phyloP scores from a whole-genome alignment of 2,329 filamentous ascomycete genomes.

The Neophaeococcomyces aloes region DNA sequence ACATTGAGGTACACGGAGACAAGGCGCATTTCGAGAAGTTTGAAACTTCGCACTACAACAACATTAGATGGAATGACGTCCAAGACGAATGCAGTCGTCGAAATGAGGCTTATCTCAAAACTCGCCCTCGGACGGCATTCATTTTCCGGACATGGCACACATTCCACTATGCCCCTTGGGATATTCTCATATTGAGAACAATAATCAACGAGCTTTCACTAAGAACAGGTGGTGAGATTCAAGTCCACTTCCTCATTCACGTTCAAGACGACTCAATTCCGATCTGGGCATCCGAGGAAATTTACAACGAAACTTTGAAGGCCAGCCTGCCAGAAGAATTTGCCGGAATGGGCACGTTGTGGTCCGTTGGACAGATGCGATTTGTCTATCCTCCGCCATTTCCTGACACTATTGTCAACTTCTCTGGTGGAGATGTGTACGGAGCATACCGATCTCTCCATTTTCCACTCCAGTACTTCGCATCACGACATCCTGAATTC shows the following conservation, averaged over 20 bases:
- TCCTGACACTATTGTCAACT: conserved; percentile 23
- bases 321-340: conserved; percentile 27
- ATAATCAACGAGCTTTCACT: conserved; percentile 43
- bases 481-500: conserved; percentile 53
- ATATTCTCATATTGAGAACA: conserved; percentile 20
- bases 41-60: conserved; percentile 43
- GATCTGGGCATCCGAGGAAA: conserved; percentile 60
- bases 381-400: conserved; percentile 19
- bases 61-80: conserved; percentile 59
- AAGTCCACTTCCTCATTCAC: conserved; percentile 66
- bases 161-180: conserved; percentile 16
- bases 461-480: conserved; percentile 53
- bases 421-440: conserved; percentile 21
- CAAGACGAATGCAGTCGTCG: conserved; percentile 55
- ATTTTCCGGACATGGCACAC: conserved; percentile 21
- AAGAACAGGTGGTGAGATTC: conserved; percentile 64
- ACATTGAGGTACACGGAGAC: conserved; percentile 12
- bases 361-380: conserved; percentile 21
- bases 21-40: conserved; percentile 16
- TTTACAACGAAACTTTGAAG: conserved; percentile 48
- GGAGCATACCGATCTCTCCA: conserved; percentile 49
- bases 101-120: conserved; percentile 45
- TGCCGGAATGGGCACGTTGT: conserved; percentile 28
- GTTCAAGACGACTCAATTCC: conserved; percentile 63
- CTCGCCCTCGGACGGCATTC: conserved; percentile 14